These are phyloP conservation scores for Boletus semigastroideus DNA, from an alignment of 1,284 basidiomycete genomes.

Conservation along the genomic window DNA sequence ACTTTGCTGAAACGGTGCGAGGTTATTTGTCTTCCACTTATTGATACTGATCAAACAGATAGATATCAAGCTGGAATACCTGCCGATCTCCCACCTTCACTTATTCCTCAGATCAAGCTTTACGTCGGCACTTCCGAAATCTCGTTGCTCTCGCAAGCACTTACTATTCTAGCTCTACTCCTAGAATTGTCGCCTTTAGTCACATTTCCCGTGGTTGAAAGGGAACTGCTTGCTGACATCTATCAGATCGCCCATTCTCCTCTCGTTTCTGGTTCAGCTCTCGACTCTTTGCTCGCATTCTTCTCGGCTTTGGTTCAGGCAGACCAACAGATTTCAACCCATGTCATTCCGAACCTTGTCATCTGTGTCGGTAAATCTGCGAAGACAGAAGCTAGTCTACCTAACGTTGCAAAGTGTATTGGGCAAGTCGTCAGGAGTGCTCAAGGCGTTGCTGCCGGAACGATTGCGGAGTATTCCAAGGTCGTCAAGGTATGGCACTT, in stretches of 20 bases:
- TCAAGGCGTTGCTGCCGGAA: conserved; percentile 70
- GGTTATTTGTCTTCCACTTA: conserved; percentile 37
- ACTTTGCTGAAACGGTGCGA: conserved; percentile 58
- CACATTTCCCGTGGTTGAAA: conserved; percentile 73
- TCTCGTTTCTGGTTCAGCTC: conserved; percentile 66
- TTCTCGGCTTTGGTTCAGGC: conserved; percentile 79
- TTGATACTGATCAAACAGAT: conserved; percentile 12
- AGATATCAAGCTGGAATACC: conserved; percentile 72
- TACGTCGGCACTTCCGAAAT: conserved; percentile 77
- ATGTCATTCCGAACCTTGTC: conserved; percentile 72
- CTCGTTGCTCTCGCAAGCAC: conserved; percentile 72
- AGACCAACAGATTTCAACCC: conserved; percentile 77
- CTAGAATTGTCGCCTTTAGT: conserved; percentile 63
- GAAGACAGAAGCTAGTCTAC: conserved; percentile 52
- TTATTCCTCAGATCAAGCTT: conserved; percentile 72
- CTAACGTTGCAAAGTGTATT: conserved; percentile 81
- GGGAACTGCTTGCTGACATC: conserved; percentile 65
- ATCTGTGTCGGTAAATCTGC: conserved; percentile 57
- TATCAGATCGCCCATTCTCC: conserved; percentile 78
- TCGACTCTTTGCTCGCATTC: conserved; percentile 83
- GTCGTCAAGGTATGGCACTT: conserved; percentile 58
- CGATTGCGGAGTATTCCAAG: conserved; percentile 80
- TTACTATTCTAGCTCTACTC: conserved; percentile 70
- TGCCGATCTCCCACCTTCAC: conserved; percentile 52
- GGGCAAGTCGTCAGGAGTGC: conserved; percentile 76